Percentiles rank a stretch among this genome's conserved stretches.
phyloP scores from a whole-genome alignment of 2,329 filamentous ascomycete genomes.

The Cladosporium colombiae region DNA sequence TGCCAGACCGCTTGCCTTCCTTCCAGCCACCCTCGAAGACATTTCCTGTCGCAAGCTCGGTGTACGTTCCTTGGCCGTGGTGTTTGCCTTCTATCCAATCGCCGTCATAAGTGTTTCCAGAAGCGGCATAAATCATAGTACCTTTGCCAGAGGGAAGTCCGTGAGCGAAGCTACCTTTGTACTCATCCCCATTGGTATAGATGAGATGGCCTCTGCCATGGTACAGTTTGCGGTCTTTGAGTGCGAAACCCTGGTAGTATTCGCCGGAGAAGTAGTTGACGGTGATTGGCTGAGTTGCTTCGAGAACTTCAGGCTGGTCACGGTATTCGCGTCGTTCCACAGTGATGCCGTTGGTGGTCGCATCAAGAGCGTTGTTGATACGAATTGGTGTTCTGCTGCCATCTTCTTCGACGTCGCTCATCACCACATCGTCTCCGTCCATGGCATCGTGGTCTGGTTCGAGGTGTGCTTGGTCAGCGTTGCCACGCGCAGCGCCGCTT shows the following conservation, averaged over 20 bases:
- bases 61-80: conserved; percentile 59
- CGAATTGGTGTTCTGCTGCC: conserved; percentile 10
- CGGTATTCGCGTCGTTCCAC: conserved; percentile 10
- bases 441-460: conserved; percentile 33
- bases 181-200: conserved; percentile 56
- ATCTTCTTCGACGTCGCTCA: conserved; percentile 32
- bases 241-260: conserved; percentile 55
- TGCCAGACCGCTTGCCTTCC: conserved; percentile 61
- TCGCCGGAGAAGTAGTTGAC: conserved; percentile 57
- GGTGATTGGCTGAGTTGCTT: conserved; percentile 47
- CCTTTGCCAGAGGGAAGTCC: conserved; percentile 58
- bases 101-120: conserved; percentile 63
- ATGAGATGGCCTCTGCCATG: conserved; percentile 59
- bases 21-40: conserved; percentile 63
- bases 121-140: conserved; percentile 56
- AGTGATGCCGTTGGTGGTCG: conserved; percentile 47
- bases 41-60: conserved; percentile 59
- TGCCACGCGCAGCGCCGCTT: neutral
- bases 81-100: conserved; percentile 65
- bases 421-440: conserved; percentile 41
- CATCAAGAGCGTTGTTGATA: conserved; percentile 37
- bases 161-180: conserved; percentile 56
- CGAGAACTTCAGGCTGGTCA: neutral
- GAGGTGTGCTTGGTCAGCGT: neutral
- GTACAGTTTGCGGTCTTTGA: conserved; percentile 45